Evolutionary conservation across 106 monocot species (phyloP), one percentile per base, ranked within the genome.

Genomic region (Acorus gramineus): DNA sequence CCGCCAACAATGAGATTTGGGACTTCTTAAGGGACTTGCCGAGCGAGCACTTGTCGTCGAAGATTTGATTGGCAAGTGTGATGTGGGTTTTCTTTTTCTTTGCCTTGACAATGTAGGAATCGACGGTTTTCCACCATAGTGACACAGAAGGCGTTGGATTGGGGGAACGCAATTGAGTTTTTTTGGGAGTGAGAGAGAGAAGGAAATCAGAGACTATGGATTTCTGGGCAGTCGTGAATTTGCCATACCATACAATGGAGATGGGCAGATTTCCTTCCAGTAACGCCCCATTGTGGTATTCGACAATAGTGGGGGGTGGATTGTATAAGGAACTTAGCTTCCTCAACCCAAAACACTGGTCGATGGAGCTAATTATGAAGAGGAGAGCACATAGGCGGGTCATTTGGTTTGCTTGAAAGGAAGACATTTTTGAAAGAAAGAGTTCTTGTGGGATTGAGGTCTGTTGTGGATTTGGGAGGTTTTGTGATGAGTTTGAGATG

Each of bases 221-320:
- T 12, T 79, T 79, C 63, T 80, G 79, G 45, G 66, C 44, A 0
- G 73, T 55, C 0, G 59, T 73, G 73, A 84, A 84, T 2, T 47
- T 53, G 55, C 84, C 84, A 14, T 84, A 80, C 84, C 77, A 84
- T 6, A 84, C n/a, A 59, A 84, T 56, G 9, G 79, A 69, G 12
- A 77, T 50, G 11, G 77, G 80, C 50, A 80, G 74, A 56, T 70
- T 47, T 4, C 76, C 84, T 46, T 67, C 66, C n/a, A 80, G 76
- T 11, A 80, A 44, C 14, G 60, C 60, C 10, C 73, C 80, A 6
- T 69, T 46, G 69, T 84, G 80, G 84, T 77, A 80, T 8, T 9
- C 59, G 11, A 84, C 52, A 2, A 54, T 43, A 5, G 52, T 53
- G 7, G 79, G 46, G 8, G 50, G 44, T 53, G 73, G 56, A 2